Conservation (phyloP, 345 rosid species). For the Arabidopsis arenosa region DNA sequence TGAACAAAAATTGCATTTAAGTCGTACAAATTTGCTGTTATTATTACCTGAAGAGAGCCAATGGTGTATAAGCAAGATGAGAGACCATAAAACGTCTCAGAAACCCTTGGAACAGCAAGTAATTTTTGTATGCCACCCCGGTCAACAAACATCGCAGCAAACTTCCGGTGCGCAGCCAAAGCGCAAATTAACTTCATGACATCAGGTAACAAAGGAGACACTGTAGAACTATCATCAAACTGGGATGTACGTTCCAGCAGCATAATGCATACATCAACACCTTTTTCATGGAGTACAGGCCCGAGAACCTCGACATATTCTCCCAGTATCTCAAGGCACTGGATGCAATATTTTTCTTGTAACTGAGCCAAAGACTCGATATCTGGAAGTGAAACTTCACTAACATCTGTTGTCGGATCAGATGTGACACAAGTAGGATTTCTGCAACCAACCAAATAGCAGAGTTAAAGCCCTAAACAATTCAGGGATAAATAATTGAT, state of each 20-base stretch:
- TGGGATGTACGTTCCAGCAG: constrained; percentile 71
- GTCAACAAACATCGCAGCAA: constrained; percentile 98
- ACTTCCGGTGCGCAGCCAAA: constrained; percentile 96
- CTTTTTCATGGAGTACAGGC: constrained; percentile 96
- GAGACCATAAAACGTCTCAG: constrained; percentile 79
- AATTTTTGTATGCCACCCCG: constrained; percentile 94
- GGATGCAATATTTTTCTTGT: constrained; percentile 93
- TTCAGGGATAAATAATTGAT: constrained; percentile 11
- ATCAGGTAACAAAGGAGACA: constrained; percentile 70
- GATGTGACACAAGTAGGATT: constrained; percentile 43
- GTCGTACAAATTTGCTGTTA: constrained; percentile 6
- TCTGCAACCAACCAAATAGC: constrained; percentile 55
- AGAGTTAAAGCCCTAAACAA: constrained; percentile 36
- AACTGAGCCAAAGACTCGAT: constrained; percentile 71
- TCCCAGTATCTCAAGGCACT: constrained; percentile 89
- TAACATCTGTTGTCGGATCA: constrained; percentile 56
- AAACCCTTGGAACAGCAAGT: constrained; percentile 81
- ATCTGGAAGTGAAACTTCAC: constrained; percentile 75
- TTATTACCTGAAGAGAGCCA: constrained; percentile 89
- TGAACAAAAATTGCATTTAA: constrained; percentile 14
- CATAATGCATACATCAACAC: constrained; percentile 92
- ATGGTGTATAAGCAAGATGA: constrained; percentile 92
- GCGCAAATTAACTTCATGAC: constrained; percentile 99
- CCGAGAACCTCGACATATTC: constrained; percentile 98
- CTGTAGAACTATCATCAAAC: constrained; percentile 53